Base-by-base conservation (phyloP, 805 yeast genomes). In the Saturnispora gosingensis region DNA sequence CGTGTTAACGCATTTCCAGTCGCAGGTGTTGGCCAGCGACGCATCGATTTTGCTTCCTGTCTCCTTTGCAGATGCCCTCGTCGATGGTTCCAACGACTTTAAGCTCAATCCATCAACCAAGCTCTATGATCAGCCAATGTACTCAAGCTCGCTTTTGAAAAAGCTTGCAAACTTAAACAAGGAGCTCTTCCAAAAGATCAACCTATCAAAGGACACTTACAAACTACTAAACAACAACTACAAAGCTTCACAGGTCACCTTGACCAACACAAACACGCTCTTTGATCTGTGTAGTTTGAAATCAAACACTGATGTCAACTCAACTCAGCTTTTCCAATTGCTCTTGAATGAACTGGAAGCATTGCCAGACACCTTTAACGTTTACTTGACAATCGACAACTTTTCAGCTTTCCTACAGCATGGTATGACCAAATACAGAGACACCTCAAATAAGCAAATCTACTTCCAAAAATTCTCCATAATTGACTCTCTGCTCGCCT, bases 41-140 rank as follows among this genome's bases (percentile, higher is more conserved):
- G 44, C 50, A 10, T 54, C 75, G 27, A 71, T 83, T 15, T 67
- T 87, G 4, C 59, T 89, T 45, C 87, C 85, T 47, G 66, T 88
- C 16, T 79, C 88, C 28, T 70, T 80, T 54, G 81, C 88, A 1
- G 77, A 73, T 38, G 67, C 71, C 30, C 72, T 87, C 22, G 71
- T 81, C n/a, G 80, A 85, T 57, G 97, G 97, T 49, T 71, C 85
- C 24, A 75, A 72, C 50, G 95, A 86, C 65, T 86, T 81, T 61
- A 72, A 76, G 54, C 76, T 66, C 56, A 84, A 82, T 65, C 66
- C 70, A 27, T 67, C 68, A 43, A 62, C 76, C 28, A 65, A 68
- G 22, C 58, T 71, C 42, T 85, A 81, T 65, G 84, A 80, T 47
- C 96, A 89, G 68, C 96, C 91, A 53, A 84, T 85, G 91, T 78